phyloP scores from a whole-genome alignment of 345 rosid species.

The Eucalyptus grandis region DNA sequence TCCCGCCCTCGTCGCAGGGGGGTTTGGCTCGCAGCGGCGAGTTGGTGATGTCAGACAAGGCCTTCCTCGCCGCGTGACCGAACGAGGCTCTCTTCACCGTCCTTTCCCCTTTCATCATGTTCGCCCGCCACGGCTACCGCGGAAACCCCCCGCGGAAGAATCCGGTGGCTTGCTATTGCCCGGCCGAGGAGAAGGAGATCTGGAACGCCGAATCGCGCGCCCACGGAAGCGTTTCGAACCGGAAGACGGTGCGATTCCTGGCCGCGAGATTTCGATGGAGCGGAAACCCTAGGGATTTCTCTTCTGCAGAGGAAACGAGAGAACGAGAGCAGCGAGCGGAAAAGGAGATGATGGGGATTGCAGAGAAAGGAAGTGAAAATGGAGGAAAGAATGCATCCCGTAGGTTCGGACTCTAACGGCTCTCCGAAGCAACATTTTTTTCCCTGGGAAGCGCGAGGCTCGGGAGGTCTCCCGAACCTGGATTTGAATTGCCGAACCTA shows the following conservation, averaged over 20 bases:
- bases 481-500: not conserved
- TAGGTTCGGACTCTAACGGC: not conserved
- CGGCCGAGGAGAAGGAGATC: not conserved
- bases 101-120: constrained; percentile 23
- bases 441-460: not conserved
- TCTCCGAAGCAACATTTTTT: not conserved
- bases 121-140: not conserved
- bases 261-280: not conserved
- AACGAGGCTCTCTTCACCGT: constrained; percentile 36
- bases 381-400: not conserved
- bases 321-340: not conserved
- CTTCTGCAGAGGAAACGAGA: not conserved
- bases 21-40: constrained; percentile 20
- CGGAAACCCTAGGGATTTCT: not conserved
- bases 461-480: not conserved
- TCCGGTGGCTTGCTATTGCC: not conserved
- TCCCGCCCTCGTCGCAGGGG: not conserved
- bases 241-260: not conserved
- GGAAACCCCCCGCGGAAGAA: not conserved
- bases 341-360: not conserved
- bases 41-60: constrained; percentile 62
- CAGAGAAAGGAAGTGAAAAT: not conserved
- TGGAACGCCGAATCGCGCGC: not conserved
- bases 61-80: constrained; percentile 28
- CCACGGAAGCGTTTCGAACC: not conserved